Evolutionary conservation across 2,329 filamentous ascomycete genomes (phyloP), one percentile per base, ranked within the genome.

Genomic region (Fusarium pilosicola): DNA sequence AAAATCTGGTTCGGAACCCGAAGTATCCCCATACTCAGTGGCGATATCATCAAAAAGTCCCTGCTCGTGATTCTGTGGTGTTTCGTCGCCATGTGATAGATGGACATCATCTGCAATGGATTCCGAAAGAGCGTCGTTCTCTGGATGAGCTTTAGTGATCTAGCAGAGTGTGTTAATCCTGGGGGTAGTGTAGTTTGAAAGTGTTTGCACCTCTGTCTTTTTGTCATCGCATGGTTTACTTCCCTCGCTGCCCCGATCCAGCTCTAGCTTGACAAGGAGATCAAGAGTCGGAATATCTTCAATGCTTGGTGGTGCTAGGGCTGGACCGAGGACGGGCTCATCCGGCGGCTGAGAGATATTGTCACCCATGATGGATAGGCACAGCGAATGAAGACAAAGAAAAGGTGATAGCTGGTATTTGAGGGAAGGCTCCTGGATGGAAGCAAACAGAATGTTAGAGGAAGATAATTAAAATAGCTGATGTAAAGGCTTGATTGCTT

Each of bases 1-100:
- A 12, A 70, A 76, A 17, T 45, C 74, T 12, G 51, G 60, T 17
- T 76, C 76, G 18, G 76, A 78, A n/a, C 70, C 74, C 7, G 75
- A 76, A 8, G 73, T 74, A 14, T 63, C 71, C 13, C 62, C 62
- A 17, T 69, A 65, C 22, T 77, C 75, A 3, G 62, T 62, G 6
- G 36, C 54, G 14, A 64, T 54, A 15, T 57, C 54, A 12, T 73
- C 68, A 5, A 69, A 32, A 0, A 64, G 68, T 12, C 34, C 20
- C 39, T 56, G 67, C 7, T 57, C 42, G 5, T 64, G 62, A 3
- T 63, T 61, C 26, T 42, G 61, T 5, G 28, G 34, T 7, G 65
- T 42, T 14, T 62, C 39, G 4, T 64, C 56, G 34, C 66, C 66
- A 46, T 61, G 66, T 9, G 59, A n/a, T 12, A 59, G 46, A 13